Evolutionary conservation across 192 early-diverging fungal genomes (phyloP).

Genomic region (Gaertneriomyces semiglobifer): DNA sequence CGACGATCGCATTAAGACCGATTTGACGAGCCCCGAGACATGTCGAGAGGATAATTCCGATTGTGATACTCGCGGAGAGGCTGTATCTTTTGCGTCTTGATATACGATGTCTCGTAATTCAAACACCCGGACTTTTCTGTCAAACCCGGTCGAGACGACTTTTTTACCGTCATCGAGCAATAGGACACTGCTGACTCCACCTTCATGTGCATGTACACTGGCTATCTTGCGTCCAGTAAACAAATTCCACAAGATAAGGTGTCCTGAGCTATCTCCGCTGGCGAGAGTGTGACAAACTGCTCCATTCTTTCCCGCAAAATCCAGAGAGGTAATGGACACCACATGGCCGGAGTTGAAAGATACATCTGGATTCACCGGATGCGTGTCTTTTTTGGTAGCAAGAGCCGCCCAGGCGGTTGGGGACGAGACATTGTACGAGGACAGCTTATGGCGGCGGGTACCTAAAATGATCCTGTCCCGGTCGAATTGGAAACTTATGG

Average conservation of each 20-base stretch:
- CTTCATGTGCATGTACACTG: slow-evolving; percentile 28
- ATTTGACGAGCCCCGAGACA: too few species aligned
- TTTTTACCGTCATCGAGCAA: slow-evolving; percentile 16
- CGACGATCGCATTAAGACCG: too few species aligned
- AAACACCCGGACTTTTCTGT: slow-evolving; percentile 24
- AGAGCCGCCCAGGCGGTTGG: slow-evolving; percentile 8
- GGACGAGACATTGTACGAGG: slow-evolving; percentile 7
- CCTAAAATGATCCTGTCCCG: slow-evolving; percentile 32
- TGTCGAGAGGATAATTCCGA: too few species aligned
- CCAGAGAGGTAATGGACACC: slow-evolving; percentile 16
- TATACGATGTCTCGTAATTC: slow-evolving; percentile 6
- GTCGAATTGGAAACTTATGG: slow-evolving; percentile 31
- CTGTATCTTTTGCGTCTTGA: too few species aligned
- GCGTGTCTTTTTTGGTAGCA: not conserved
- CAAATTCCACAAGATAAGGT: slow-evolving; percentile 37
- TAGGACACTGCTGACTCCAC: slow-evolving; percentile 32
- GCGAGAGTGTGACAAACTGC: slow-evolving; percentile 7
- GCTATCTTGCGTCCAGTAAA: slow-evolving; percentile 34
- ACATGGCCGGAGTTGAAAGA: slow-evolving; percentile 1
- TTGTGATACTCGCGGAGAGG: too few species aligned
- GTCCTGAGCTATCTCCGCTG: slow-evolving; percentile 33
- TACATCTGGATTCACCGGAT: slow-evolving; percentile 1
- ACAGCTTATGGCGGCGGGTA: slow-evolving; percentile 29
- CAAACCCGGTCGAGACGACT: slow-evolving; percentile 32
- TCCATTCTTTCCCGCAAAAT: not conserved